These are phyloP conservation scores for Termitomyces sp. DNA, from an alignment of 768 basidiomycete species.

Conservation along the genomic window DNA sequence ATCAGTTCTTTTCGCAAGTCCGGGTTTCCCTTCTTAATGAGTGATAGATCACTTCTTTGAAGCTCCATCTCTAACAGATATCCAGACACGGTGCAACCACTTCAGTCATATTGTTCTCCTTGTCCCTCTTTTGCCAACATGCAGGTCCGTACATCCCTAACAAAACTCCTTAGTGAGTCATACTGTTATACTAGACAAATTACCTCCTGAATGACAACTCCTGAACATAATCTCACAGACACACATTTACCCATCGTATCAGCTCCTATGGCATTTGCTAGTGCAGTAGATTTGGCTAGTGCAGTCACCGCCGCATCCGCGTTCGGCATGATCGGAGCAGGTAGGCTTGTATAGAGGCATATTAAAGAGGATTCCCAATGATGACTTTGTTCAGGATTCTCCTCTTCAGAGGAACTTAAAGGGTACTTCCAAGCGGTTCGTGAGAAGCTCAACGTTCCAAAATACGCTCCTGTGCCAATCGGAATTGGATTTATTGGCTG, in stretches of 20 bases:
- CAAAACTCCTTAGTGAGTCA: constrained; percentile 7
- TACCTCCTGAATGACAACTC: not conserved
- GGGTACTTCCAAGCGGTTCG: constrained; percentile 36
- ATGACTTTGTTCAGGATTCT: constrained; percentile 26
- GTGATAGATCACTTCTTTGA: too few species aligned
- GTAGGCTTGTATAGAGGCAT: constrained; percentile 26
- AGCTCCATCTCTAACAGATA: too few species aligned
- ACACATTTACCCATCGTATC: constrained; percentile 45
- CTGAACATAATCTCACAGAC: constrained; percentile 22
- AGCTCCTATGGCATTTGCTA: constrained; percentile 51
- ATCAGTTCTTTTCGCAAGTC: too few species aligned
- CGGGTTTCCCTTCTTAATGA: too few species aligned
- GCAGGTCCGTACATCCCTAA: constrained; percentile 5
- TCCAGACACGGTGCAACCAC: too few species aligned
- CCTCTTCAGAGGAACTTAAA: constrained; percentile 25
- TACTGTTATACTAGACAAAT: not conserved
- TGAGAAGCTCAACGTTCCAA: constrained; percentile 21
- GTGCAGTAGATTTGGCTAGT: constrained; percentile 25
- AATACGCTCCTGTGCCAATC: constrained; percentile 35
- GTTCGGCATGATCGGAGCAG: constrained; percentile 49
- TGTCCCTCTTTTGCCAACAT: too few species aligned
- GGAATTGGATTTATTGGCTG: constrained; percentile 57
- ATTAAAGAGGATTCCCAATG: not conserved
- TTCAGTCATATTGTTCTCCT: too few species aligned
- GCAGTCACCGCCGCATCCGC: constrained; percentile 48